Conservation (phyloP, 1,284 basidiomycete species). For the Earliella scabrosa region DNA sequence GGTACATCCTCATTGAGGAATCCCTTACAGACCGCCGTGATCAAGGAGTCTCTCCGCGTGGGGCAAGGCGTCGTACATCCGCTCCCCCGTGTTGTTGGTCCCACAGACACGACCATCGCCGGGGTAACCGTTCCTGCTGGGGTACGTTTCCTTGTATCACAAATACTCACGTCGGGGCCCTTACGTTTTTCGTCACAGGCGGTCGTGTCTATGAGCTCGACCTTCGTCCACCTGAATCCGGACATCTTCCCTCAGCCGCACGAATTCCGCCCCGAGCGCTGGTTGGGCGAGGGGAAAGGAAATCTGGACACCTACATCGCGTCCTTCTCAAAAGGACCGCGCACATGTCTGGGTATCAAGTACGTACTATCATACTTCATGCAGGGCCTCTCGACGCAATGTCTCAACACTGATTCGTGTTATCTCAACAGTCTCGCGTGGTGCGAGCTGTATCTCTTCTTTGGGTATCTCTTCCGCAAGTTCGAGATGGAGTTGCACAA, state of each 20-base stretch:
- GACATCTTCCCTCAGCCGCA: neutral
- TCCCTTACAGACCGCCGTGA: no score
- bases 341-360: slow-evolving; percentile 1
- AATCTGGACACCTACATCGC: neutral
- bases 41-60: no score
- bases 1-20: neutral
- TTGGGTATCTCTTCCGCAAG: neutral
- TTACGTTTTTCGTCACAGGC: no score
- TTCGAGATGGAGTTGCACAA: slow-evolving; percentile 1
- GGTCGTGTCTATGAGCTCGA: neutral
- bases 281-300: neutral
- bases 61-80: neutral
- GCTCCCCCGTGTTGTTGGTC: neutral
- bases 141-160: neutral
- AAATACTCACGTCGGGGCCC: no score
- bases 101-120: neutral
- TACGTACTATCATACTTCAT: neutral
- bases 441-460: slow-evolving; percentile 2
- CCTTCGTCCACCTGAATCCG: neutral
- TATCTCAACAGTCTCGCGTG: neutral
- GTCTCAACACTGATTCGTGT: no score
- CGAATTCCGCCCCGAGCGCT: neutral
- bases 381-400: no score
- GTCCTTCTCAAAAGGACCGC: neutral
- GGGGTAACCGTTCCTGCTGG: neutral